A percentile compares a stretch with the other conserved stretches of the same genome.
These are phyloP conservation scores for Syncephalastrum monosporum DNA, from an alignment of 371 early-diverging fungal genomes.

Conservation along the genomic window DNA sequence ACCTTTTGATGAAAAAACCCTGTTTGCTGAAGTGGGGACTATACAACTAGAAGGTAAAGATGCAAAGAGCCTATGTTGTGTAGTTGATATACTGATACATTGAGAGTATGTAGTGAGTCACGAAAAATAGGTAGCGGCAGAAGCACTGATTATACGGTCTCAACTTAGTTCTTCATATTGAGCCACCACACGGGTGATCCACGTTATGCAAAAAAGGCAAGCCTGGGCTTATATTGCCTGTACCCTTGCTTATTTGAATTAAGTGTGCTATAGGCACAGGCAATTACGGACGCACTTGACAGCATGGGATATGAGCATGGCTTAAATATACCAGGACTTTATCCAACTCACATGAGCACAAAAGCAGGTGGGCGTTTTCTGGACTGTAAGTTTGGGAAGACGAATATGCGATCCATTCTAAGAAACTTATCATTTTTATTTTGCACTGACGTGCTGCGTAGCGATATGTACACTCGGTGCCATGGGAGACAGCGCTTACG, in stretches of 20 bases:
- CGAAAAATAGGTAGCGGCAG: no score
- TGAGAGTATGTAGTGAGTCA: no score
- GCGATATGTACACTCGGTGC: slow-evolving; percentile 39
- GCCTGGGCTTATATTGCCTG: background rate
- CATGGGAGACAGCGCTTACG: slow-evolving; percentile 52
- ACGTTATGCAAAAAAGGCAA: slow-evolving; percentile 54
- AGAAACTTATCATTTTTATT: no score
- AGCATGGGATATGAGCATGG: slow-evolving; percentile 32
- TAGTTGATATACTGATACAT: no score
- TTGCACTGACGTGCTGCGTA: slow-evolving; percentile 3
- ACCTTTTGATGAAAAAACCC: slow-evolving; percentile 9
- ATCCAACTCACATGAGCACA: slow-evolving; percentile 38
- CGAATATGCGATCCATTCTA: no score
- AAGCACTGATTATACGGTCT: no score
- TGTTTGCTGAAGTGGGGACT: slow-evolving; percentile 84
- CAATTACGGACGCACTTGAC: slow-evolving; percentile 44
- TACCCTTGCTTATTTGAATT: background rate
- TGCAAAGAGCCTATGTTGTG: no score
- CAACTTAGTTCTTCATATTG: slow-evolving; percentile 68
- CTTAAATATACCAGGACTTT: slow-evolving; percentile 49
- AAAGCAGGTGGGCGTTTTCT: slow-evolving; percentile 35
- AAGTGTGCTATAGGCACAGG: slow-evolving; percentile 33
- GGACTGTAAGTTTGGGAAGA: slow-evolving; percentile 16
- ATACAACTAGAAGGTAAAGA: slow-evolving; percentile 60
- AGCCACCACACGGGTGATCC: slow-evolving; percentile 67